Evolutionary conservation across 352 stramenopile species (phyloP), one percentile per base, ranked within the genome.

Genomic region (Phytophthora idaei): DNA sequence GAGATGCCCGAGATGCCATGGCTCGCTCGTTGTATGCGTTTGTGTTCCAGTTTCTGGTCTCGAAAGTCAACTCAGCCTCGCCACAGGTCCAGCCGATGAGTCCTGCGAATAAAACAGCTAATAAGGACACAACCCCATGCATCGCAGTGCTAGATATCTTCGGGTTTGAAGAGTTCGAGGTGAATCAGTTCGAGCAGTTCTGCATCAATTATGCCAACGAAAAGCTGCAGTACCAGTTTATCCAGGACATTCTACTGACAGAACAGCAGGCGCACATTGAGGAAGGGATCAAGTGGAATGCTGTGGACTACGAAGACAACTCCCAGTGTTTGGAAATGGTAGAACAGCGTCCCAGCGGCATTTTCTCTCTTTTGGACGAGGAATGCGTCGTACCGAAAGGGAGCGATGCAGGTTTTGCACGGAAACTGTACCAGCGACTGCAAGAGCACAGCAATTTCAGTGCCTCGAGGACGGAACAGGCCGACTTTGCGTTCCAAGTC

Each of bases 111-210:
- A 67, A 61, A 69, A 5, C 52, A 31, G 37, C 31, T 61, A 64
- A 52, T 36, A 74, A 52, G 15, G 60, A 71, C 25, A 56, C 69
- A 14, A 55, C 68, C 15, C 74, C 73, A 0, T 94, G 78, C 21
- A 96, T 97, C 45, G 89, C 89, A 3, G 78, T 97, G 11, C 64
- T 97, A 27, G 90, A 97, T 71, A 97, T 97, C 36, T 97, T 97
- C 44, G 90, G 90, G 4, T 97, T 97, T 61, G 90, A 97, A 70
- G 83, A 89, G 57, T 97, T 97, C 60, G 73, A 90, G 3, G 57
- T 83, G 21, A 97, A 97, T 69, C 76, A 83, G 51, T 88, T 93
- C 42, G 84, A 93, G 44, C 86, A 94, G 52, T 87, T 93, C 29
- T 92, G 84, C 52, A 93, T 93, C 54, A 94, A 93, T 67, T 93